Evolutionary conservation across 345 rosid genomes (phyloP).

Genomic region (Populus nigra): DNA sequence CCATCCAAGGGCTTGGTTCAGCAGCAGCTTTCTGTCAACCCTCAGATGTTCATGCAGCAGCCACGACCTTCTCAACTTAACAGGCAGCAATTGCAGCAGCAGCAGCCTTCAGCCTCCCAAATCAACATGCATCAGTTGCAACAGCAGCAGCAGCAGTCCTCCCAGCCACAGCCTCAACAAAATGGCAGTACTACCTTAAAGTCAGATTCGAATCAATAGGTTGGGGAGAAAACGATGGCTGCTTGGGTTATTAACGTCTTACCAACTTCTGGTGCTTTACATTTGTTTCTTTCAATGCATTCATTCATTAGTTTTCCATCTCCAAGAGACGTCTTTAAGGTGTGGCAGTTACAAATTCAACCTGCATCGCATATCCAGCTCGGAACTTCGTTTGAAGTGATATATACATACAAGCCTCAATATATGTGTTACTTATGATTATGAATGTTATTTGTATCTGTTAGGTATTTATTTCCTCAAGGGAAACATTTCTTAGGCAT

Average conservation of each 20-base stretch:
- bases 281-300: constrained; percentile 21
- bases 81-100: constrained; percentile 44
- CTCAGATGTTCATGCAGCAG: constrained; percentile 55
- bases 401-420: constrained; percentile 13
- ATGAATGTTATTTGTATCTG: constrained; percentile 13
- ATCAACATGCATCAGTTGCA: constrained; percentile 20
- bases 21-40: constrained; percentile 41
- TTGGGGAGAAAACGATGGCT: constrained; percentile 2
- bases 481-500: constrained; percentile 22
- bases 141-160: constrained; percentile 27
- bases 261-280: neutral
- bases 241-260: neutral
- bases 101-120: constrained; percentile 14
- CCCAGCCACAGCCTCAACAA: constrained; percentile 33
- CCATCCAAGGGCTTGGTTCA: constrained; percentile 44
- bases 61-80: constrained; percentile 40
- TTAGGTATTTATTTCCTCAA: constrained; percentile 29
- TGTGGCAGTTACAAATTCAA: constrained; percentile 18
- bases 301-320: constrained; percentile 41
- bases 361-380: constrained; percentile 23
- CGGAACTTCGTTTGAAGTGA: constrained; percentile 24
- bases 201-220: constrained; percentile 58
- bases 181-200: constrained; percentile 45
- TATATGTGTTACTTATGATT: constrained; percentile 16
- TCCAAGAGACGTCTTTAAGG: constrained; percentile 11